These are phyloP conservation scores for Podospora didyma DNA, from an alignment of 495 filamentous ascomycete species.

Conservation along the genomic window DNA sequence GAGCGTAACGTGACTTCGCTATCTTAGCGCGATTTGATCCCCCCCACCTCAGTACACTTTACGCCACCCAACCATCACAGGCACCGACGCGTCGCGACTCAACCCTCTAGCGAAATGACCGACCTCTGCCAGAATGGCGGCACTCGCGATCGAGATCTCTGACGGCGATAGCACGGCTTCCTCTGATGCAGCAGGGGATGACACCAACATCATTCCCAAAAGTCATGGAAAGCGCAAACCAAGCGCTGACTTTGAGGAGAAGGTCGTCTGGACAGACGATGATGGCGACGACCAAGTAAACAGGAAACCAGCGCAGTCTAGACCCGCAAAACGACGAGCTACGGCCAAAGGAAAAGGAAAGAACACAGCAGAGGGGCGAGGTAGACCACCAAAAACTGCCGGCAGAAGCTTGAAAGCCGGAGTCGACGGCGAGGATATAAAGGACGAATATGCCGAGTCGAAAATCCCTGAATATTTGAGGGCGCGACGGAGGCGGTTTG, in stretches of 20 bases:
- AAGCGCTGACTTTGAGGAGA: conserved; percentile 24
- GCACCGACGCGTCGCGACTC: background rate
- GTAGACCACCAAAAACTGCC: conserved; percentile 2
- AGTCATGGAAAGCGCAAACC: conserved; percentile 24
- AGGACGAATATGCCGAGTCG: conserved; percentile 27
- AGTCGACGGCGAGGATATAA: conserved; percentile 9
- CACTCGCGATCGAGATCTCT: conserved; percentile 13
- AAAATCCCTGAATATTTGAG: conserved; percentile 43
- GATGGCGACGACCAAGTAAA: conserved; percentile 34
- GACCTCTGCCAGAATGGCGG: conserved; percentile 12
- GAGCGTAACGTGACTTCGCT: background rate
- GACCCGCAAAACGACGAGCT: background rate
- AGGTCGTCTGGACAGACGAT: conserved; percentile 39
- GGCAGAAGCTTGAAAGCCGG: conserved; percentile 5
- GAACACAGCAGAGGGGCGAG: background rate
- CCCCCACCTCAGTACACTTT: background rate
- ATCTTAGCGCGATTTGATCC: background rate
- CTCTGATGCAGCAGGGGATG: background rate
- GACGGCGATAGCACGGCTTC: conserved; percentile 21
- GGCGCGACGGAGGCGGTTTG: conserved; percentile 55
- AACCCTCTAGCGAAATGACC: conserved; percentile 1
- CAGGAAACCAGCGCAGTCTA: conserved; percentile 17
- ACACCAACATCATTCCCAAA: background rate
- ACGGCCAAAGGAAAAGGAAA: conserved; percentile 22
- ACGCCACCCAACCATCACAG: background rate